These are phyloP conservation scores for Cephaloascus albidus DNA, from an alignment of 805 yeast species.

Conservation along the genomic window DNA sequence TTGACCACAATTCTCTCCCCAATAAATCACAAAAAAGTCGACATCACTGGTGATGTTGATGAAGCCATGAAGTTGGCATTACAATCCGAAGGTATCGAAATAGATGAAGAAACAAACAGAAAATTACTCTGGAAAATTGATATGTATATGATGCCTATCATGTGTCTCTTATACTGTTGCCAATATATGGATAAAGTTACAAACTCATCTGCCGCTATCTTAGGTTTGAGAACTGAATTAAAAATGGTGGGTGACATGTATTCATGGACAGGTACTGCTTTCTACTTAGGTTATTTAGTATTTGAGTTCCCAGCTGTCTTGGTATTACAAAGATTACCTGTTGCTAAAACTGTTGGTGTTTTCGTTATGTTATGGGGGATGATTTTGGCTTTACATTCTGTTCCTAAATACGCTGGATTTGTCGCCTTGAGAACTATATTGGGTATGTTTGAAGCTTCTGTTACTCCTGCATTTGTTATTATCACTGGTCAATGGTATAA, in stretches of 20 bases:
- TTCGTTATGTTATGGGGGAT: conserved; percentile 56
- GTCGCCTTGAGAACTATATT: conserved; percentile 37
- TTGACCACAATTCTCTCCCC: not conserved
- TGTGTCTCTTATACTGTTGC: conserved; percentile 37
- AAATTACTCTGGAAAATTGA: conserved; percentile 38
- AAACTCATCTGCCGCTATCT: conserved; percentile 40
- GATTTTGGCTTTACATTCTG: conserved; percentile 39
- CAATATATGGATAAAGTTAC: conserved; percentile 57
- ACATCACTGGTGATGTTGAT: conserved; percentile 28
- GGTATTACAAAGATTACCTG: conserved; percentile 45
- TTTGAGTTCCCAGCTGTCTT: conserved; percentile 42
- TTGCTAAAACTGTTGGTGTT: conserved; percentile 38
- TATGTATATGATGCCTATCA: conserved; percentile 36
- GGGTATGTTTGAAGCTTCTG: conserved; percentile 43
- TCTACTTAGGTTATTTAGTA: conserved; percentile 48
- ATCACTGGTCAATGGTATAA: conserved; percentile 53
- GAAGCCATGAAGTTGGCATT: conserved; percentile 34
- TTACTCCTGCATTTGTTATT: conserved; percentile 49
- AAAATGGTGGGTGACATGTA: conserved; percentile 31
- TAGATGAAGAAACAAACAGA: conserved; percentile 21
- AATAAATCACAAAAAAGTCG: not conserved
- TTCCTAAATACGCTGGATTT: conserved; percentile 35
- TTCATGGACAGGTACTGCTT: conserved; percentile 11
- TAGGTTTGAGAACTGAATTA: conserved; percentile 37
- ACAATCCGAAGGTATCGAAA: conserved; percentile 16